A percentile compares a stretch with the other conserved stretches of the same genome.
Evolutionary conservation across 148 eudicot species (phyloP).

Genomic region (Diospyros kaki): DNA sequence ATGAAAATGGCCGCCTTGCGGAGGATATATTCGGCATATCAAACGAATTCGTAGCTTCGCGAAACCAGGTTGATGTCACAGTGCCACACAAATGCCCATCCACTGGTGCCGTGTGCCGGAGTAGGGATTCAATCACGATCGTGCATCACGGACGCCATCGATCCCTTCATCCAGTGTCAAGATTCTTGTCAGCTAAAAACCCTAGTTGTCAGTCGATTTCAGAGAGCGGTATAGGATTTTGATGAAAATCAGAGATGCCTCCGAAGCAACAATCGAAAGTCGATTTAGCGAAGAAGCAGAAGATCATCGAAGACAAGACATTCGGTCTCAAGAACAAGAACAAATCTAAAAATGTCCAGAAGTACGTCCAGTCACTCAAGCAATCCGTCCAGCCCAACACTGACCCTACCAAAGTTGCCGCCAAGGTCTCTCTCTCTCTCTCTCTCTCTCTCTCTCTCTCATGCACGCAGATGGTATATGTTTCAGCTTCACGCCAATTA

Average conservation of each 20-base stretch:
- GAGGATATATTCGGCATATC: not conserved
- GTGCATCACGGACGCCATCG: too few relatives aligned
- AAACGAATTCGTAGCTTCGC: too few relatives aligned
- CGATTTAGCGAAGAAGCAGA: slow-evolving; percentile 90
- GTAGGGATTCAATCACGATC: too few relatives aligned
- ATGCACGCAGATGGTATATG: too few relatives aligned
- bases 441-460: not conserved
- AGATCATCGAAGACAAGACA: slow-evolving; percentile 83
- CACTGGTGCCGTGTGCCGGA: too few relatives aligned
- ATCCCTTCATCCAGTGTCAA: too few relatives aligned
- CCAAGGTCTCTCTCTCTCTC: slow-evolving; percentile 43
- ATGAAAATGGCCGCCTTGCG: too few relatives aligned
- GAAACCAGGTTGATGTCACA: too few relatives aligned
- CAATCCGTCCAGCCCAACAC: slow-evolving; percentile 62
- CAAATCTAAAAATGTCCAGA: slow-evolving; percentile 88
- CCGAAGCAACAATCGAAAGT: slow-evolving; percentile 81
- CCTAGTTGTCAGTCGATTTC: too few relatives aligned
- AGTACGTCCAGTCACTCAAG: slow-evolving; percentile 71
- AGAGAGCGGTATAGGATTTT: not conserved
- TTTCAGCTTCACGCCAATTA: too few relatives aligned
- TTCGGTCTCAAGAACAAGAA: slow-evolving; percentile 91
- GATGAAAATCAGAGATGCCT: slow-evolving; percentile 50
- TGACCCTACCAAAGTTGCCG: slow-evolving; percentile 59
- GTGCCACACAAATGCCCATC: too few relatives aligned
- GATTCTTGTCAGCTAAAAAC: too few relatives aligned